Conservation (phyloP, 2,329 filamentous ascomycete species). For the Pezicula neosporulosa region DNA sequence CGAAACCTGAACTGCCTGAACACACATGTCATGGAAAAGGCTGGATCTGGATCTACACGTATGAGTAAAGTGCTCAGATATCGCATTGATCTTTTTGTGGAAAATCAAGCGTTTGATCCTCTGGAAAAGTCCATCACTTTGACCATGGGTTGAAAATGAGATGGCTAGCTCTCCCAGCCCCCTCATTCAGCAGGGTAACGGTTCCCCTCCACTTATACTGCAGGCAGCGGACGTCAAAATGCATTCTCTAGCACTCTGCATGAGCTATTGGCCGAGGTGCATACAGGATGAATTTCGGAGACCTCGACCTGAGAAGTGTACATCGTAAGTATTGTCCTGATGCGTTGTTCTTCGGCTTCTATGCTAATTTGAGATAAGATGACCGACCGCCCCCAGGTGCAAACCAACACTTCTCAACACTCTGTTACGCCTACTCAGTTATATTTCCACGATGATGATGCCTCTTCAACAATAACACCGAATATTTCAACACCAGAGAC, state of each 20-base stretch:
- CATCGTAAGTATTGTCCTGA: conserved; percentile 19
- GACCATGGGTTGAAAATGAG: neutral
- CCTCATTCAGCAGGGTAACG: neutral
- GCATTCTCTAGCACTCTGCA: conserved; percentile 21
- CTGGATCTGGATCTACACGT: too few species aligned
- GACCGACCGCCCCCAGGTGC: conserved; percentile 19
- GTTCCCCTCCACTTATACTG: neutral
- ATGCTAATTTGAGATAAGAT: conserved; percentile 13
- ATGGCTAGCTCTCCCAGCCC: neutral
- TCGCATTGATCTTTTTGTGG: too few species aligned
- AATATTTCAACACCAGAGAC: conserved; percentile 19
- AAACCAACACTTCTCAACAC: conserved; percentile 14
- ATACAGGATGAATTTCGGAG: conserved; percentile 25
- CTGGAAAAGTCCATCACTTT: too few species aligned
- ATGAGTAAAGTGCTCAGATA: too few species aligned
- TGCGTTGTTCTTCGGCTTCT: conserved; percentile 9
- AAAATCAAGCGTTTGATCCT: too few species aligned
- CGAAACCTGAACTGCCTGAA: too few species aligned
- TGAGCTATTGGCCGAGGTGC: conserved; percentile 16
- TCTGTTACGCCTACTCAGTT: conserved; percentile 17
- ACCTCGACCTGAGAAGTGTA: conserved; percentile 16
- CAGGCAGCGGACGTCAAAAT: conserved; percentile 11
- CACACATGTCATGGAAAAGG: too few species aligned
- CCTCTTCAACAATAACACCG: conserved; percentile 19
- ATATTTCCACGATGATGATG: conserved; percentile 12